phyloP scores from a whole-genome alignment of 176 grass and related monocot genomes.

The Triticum turgidum region DNA sequence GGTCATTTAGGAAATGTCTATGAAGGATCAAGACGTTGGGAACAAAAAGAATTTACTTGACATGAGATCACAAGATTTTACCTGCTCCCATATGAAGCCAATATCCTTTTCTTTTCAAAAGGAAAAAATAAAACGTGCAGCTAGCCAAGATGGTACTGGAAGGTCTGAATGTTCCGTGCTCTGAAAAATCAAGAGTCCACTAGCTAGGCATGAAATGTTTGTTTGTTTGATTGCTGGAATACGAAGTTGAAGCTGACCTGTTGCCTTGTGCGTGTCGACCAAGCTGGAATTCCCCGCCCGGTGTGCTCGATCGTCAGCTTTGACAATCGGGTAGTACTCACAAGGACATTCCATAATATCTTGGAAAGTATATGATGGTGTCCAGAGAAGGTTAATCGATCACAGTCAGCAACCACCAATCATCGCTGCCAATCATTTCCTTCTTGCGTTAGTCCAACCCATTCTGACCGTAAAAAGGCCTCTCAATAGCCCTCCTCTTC shows the following conservation, averaged over 20 bases:
- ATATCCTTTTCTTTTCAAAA: neutral
- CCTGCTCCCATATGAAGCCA: constrained; percentile 29
- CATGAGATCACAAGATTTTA: constrained; percentile 22
- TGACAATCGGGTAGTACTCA: neutral
- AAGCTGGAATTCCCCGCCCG: neutral
- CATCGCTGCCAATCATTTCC: neutral
- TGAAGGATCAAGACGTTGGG: constrained; percentile 7
- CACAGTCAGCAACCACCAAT: constrained; percentile 35
- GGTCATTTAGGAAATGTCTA: constrained; percentile 6
- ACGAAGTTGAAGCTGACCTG: constrained; percentile 22
- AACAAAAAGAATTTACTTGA: neutral
- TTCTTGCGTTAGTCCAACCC: neutral
- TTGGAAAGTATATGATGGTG: constrained; percentile 26
- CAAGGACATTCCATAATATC: constrained; percentile 34
- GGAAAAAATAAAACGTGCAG: neutral
- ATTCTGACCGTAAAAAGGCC: neutral
- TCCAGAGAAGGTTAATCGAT: neutral
- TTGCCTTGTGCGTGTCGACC: constrained; percentile 11
- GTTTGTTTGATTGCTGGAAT: neutral
- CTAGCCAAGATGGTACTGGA: neutral
- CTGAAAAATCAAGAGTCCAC: constrained; percentile 7
- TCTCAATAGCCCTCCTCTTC: neutral
- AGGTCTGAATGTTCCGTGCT: neutral
- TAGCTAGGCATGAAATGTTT: neutral
- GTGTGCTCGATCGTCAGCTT: neutral